Conservation (phyloP, 805 yeast genomes). For the Pichia nanzhaoensis region DNA sequence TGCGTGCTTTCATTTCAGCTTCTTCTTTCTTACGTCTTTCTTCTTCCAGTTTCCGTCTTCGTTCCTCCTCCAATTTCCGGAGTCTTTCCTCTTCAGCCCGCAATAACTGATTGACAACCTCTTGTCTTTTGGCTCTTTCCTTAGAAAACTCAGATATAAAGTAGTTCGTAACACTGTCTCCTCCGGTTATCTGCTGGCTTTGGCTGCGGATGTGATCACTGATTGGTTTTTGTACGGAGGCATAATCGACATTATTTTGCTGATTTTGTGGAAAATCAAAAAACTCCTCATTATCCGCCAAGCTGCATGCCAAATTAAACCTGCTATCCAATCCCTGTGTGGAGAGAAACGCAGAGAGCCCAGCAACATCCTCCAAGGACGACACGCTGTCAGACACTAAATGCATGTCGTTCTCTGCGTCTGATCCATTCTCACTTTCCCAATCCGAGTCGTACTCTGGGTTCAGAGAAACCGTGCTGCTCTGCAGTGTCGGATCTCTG, state of each 20-base stretch:
- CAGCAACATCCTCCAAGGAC: slow-evolving; percentile 3
- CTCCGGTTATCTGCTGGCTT: too few species aligned
- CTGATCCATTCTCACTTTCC: slow-evolving; percentile 10
- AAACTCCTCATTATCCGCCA: neutral
- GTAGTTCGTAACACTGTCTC: neutral
- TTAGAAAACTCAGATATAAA: neutral
- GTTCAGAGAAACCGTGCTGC: slow-evolving; percentile 19
- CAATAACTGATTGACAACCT: slow-evolving; percentile 9
- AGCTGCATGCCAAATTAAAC: slow-evolving; percentile 1
- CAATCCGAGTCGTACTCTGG: slow-evolving; percentile 25
- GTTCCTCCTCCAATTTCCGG: slow-evolving; percentile 16
- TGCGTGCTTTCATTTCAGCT: slow-evolving; percentile 17
- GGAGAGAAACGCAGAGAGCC: slow-evolving; percentile 7
- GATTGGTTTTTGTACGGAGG: neutral
- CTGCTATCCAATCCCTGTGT: slow-evolving; percentile 5
- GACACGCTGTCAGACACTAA: neutral
- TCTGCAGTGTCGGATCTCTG: slow-evolving; percentile 18
- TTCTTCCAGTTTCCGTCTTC: slow-evolving; percentile 20
- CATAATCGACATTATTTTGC: neutral
- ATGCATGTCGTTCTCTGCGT: neutral
- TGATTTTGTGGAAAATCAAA: neutral
- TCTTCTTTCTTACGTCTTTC: slow-evolving; percentile 19
- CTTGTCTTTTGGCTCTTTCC: neutral
- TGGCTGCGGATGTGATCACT: too few species aligned
- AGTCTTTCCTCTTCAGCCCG: slow-evolving; percentile 17